Evolutionary conservation across 805 yeast genomes (phyloP), one percentile per base, ranked within the genome.

Genomic region (Yarrowia sp.): DNA sequence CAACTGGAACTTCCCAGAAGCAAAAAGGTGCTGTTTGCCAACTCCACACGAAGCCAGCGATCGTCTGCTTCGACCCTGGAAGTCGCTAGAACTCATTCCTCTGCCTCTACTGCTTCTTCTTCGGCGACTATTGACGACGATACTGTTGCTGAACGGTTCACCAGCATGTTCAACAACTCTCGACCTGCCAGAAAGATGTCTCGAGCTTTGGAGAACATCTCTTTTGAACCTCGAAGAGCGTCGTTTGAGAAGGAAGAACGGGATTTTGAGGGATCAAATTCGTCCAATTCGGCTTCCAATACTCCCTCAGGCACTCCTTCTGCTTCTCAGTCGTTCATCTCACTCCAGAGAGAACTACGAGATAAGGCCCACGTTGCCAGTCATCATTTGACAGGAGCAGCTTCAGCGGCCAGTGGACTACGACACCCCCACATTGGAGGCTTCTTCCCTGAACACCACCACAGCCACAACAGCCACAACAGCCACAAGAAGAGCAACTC

Each of bases 281-380:
- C 64, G n/a, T 43, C 64, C 14, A n/a, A 15, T 33, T 30, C 40
- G 12, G 40, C 50, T 3, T 24, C 38, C 3, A 24, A 24, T 15
- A 58, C 64, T 8, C 64, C 64, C n/a, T 58, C 64, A 4, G 64
- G 50, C 4, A 42, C 50, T 6, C 64, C 64, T 12, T 58, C 64
- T 1, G 64, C 64, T 14, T 42, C 64, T 2, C 63, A 56, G 30
- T 56, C 63, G 17, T 58, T 58, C 17, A 43, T 58, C 10, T 42
- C 49, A 3, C 40, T 58, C 3, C 49, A 58, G 39, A 39, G 64
- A 58, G 64, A 58, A 7, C 49, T 42, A 19, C 38, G 50, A n/a
- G 64, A 58, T n/a, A 42, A 43, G 33, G 50, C 64, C 4, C 64
- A 58, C 33, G 64, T 58, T 30, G 49, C 64, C 13, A 14, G 50